Percentiles rank a stretch among this genome's conserved stretches.
Evolutionary conservation across 2,329 filamentous ascomycete genomes (phyloP).

Genomic region (Fusarium burgessii): DNA sequence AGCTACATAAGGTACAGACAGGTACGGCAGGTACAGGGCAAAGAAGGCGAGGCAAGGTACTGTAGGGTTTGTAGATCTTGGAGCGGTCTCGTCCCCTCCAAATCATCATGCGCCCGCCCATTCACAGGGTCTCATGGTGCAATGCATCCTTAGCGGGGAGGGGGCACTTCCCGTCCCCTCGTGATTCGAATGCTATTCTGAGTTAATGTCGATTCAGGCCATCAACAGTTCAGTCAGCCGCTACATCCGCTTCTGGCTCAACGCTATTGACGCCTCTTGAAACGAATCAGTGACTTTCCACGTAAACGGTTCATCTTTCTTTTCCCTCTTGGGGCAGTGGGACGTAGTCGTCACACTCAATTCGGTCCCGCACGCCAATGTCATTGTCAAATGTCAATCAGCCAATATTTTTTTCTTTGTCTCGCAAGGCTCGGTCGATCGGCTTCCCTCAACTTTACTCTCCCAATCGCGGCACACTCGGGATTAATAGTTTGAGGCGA

Average conservation of each 20-base stretch:
- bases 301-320: not conserved
- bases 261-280: constrained; percentile 27
- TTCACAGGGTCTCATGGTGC: constrained; percentile 21
- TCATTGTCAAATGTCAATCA: constrained; percentile 9
- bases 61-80: constrained; percentile 25
- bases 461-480: constrained; percentile 34
- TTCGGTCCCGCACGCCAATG: constrained; percentile 15
- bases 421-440: constrained; percentile 20
- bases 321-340: not conserved
- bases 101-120: constrained; percentile 35
- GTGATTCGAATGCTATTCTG: constrained; percentile 17
- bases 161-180: constrained; percentile 22
- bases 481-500: constrained; percentile 28
- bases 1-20: constrained; percentile 11
- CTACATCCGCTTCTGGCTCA: constrained; percentile 19
- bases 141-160: constrained; percentile 5
- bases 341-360: constrained; percentile 1
- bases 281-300: constrained; percentile 8
- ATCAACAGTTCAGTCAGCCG: constrained; percentile 7
- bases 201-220: not conserved
- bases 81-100: constrained; percentile 33
- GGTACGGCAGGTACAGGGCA: constrained; percentile 20
- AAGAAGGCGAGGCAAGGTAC: constrained; percentile 4
- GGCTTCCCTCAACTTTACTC: constrained; percentile 9
- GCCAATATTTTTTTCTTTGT: not conserved